Evolutionary conservation across 1,139 yeast species (phyloP).

Genomic region (Saccharomycopsis hybrid): DNA sequence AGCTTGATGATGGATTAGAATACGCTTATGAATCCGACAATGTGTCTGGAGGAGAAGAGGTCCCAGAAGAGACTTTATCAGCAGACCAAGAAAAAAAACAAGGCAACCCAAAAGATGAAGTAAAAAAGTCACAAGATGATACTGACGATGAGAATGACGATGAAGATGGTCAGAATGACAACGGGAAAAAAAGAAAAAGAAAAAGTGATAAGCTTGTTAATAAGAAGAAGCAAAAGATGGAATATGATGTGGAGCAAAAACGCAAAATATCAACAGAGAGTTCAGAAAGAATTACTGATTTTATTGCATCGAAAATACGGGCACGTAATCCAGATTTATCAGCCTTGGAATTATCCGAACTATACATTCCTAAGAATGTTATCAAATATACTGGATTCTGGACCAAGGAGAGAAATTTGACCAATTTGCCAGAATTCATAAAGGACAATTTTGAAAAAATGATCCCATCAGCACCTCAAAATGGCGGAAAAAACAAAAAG

Average conservation of each 20-base stretch:
- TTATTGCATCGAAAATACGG: conserved; percentile 45
- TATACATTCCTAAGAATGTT: conserved; percentile 42
- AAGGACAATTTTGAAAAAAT: conserved; percentile 38
- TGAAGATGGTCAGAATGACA: conserved; percentile 25
- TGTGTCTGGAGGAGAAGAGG: conserved; percentile 26
- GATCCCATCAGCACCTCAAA: conserved; percentile 29
- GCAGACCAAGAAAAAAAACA: too few species aligned
- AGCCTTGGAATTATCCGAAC: conserved; percentile 55
- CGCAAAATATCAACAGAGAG: conserved; percentile 42
- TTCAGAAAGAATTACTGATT: conserved; percentile 55
- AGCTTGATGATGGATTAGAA: conserved; percentile 61
- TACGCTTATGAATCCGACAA: conserved; percentile 41
- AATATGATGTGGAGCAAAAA: conserved; percentile 48
- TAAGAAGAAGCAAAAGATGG: conserved; percentile 56
- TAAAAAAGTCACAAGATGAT: conserved; percentile 23
- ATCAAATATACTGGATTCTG: conserved; percentile 49
- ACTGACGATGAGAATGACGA: conserved; percentile 21
- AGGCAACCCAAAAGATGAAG: conserved; percentile 12
- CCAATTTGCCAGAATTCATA: conserved; percentile 41
- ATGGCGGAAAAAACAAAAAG: conserved; percentile 28
- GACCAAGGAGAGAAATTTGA: conserved; percentile 40
- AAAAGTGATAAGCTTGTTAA: conserved; percentile 32
- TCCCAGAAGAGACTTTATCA: conserved; percentile 1
- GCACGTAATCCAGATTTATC: conserved; percentile 51
- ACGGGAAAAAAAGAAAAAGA: conserved; percentile 23